Base-by-base conservation (phyloP, 768 basidiomycete species). In the Boletus barrowsii region DNA sequence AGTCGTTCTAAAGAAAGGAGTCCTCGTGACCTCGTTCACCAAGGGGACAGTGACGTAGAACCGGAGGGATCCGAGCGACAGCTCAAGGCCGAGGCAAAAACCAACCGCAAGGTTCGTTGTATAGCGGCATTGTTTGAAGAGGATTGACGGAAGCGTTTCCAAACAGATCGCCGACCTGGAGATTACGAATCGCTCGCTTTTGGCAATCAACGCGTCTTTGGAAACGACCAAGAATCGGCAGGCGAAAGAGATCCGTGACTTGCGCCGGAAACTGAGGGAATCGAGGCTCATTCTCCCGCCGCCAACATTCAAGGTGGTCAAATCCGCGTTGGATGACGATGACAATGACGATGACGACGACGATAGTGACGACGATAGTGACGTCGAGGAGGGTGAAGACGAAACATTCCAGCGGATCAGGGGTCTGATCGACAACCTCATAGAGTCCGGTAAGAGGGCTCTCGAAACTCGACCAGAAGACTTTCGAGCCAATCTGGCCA, bases 111-210 rank as follows among this genome's bases (percentile, higher is more conserved):
- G 84, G 90, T 91, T 57, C 30, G 70, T 64, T 45, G 17, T 37
- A 32, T 26, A 39, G 44, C 30, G 9, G 18, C 40, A 14, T 48
- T 39, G 26, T 36, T 35, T 29, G 14, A 20, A 35, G 29, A 42
- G 32, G 49, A 29, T 50, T 56, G 33, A 62, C 22, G 13, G 39
- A 42, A 36, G 14, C n/a, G 15, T 57, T 2, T 40, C 22, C 42
- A 17, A 22, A 22, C 54, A 96, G 93, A 95, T 96, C 54, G 90
- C 88, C 13, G 93, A 96, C 73, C 77, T 96, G 11, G 90, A 95
- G 71, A 96, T 96, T 64, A 87, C 90, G 7, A 95, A 93, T 69
- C 79, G 82, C 33, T 96, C 93, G 2, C 78, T 96, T 17, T 77
- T 95, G 43, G 83, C 84, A 2, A 93, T 96, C 72, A 96, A 95